A percentile compares a stretch with the other conserved stretches of the same genome.
Conservation (phyloP, 2,329 filamentous ascomycete genomes). For the Raffaelea ambrosiae region DNA sequence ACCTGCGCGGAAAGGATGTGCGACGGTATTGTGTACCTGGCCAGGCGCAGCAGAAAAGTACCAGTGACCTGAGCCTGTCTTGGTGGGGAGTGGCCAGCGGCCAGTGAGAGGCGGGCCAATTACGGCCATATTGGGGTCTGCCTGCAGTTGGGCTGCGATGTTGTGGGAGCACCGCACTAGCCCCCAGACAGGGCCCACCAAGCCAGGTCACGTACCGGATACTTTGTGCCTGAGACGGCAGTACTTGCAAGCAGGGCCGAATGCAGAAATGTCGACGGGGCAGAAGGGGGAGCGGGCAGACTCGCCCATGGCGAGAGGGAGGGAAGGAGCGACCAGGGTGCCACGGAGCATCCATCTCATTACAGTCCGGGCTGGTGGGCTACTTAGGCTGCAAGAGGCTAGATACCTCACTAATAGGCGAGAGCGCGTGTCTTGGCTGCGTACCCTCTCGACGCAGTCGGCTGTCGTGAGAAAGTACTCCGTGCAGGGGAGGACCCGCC, state of each 20-base stretch:
- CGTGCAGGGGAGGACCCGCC: conserved; percentile 5
- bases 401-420: background rate
- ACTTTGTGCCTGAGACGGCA: conserved; percentile 3
- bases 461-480: background rate
- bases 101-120: too few relatives aligned
- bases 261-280: conserved; percentile 6
- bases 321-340: conserved; percentile 4
- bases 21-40: too few relatives aligned
- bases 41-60: too few relatives aligned
- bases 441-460: background rate
- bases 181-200: too few relatives aligned
- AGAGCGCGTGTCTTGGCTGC: background rate
- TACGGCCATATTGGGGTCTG: too few relatives aligned
- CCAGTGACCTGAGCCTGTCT: too few relatives aligned
- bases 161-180: too few relatives aligned
- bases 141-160: too few relatives aligned
- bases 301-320: conserved; percentile 2
- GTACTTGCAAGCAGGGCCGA: conserved; percentile 15
- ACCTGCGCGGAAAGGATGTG: conserved; percentile 13
- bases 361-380: background rate
- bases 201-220: background rate
- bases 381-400: background rate
- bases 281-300: background rate
- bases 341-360: conserved; percentile 5
- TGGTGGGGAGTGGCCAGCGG: too few relatives aligned